Base-by-base conservation (phyloP, 352 stramenopile species). In the Globisporangium orthogonon region DNA sequence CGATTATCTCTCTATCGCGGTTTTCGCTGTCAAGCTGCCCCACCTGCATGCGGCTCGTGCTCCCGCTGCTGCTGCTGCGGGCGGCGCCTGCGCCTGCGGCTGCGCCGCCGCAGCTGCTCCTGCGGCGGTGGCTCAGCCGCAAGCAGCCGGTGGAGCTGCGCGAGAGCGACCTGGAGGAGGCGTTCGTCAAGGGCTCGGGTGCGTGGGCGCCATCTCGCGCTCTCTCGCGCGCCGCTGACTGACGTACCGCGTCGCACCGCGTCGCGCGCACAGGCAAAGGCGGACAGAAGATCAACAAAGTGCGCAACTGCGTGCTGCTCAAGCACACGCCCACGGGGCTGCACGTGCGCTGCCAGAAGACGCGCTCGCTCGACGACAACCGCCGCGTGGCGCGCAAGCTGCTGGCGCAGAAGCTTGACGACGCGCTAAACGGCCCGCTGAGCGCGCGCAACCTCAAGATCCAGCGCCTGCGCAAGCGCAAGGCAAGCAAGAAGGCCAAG, bases 241-340 rank as follows among this genome's bases (percentile, higher is more conserved):
- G n/a, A 31, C 11, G 23, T n/a, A n/a, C n/a, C n/a, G n/a, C n/a
- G n/a, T n/a, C n/a, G n/a, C n/a, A n/a, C n/a, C n/a, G n/a, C 45
- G 0, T 4, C 43, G 29, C 17, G 23, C 15, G 23, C 17, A 9
- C 52, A 83, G 77, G 87, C 40, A 92, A 92, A 52, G 87, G 87
- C 44, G 87, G 87, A 0, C 87, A 96, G 67, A 96, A 95, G 71
- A 94, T 96, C 63, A 96, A 96, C 74, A 96, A 96, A 58, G 84
- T 95, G 58, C 76, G 83, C 56, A 95, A 94, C 71, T 91, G 83
- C 63, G 87, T 96, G 52, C 66, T 94, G 58, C 71, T 96, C 40
- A 93, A 86, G 41, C 87, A 96, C 57, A 35, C 76, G 11, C 86
- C 87, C 18, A 92, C 87, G 39, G 86, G 82, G 4, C 55, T 92